These are phyloP conservation scores for Oryza glaberrima DNA, from an alignment of 176 grass and related monocot genomes.

Conservation along the genomic window DNA sequence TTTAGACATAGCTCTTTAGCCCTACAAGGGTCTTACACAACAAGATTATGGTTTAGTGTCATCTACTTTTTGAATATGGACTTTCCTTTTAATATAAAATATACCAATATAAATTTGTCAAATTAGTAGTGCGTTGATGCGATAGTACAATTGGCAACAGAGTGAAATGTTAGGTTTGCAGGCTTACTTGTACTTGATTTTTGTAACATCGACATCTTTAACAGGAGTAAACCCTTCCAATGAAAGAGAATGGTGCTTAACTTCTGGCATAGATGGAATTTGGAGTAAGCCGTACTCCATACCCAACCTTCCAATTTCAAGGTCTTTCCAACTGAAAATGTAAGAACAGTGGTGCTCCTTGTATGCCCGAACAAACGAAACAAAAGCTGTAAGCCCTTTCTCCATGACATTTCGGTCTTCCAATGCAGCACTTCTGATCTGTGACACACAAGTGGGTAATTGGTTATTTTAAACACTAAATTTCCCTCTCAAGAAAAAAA, in stretches of 20 bases:
- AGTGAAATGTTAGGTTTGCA: not conserved
- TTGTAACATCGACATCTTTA: constrained; percentile 53
- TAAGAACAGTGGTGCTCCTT: constrained; percentile 97
- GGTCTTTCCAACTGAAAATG: constrained; percentile 94
- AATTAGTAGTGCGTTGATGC: not conserved
- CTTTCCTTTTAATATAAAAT: not conserved
- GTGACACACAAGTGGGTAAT: constrained; percentile 30
- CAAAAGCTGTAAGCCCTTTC: constrained; percentile 90
- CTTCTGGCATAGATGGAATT: constrained; percentile 91
- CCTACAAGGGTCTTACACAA: not conserved
- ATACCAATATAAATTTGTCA: not conserved
- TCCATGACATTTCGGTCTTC: constrained; percentile 96
- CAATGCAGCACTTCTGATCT: constrained; percentile 81
- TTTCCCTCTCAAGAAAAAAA: constrained; percentile 7
- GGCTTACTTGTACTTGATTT: constrained; percentile 94
- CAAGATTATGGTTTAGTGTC: not conserved
- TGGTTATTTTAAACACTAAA: not conserved
- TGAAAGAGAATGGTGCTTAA: constrained; percentile 93
- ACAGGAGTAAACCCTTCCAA: constrained; percentile 72
- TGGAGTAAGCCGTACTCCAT: constrained; percentile 96
- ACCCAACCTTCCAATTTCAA: constrained; percentile 85
- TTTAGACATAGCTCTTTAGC: not conserved
- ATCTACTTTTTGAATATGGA: not conserved
- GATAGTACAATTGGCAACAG: constrained; percentile 8
- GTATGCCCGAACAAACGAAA: constrained; percentile 89